phyloP scores from a whole-genome alignment of 1,284 basidiomycete species.

The Rhodotorula sp. region DNA sequence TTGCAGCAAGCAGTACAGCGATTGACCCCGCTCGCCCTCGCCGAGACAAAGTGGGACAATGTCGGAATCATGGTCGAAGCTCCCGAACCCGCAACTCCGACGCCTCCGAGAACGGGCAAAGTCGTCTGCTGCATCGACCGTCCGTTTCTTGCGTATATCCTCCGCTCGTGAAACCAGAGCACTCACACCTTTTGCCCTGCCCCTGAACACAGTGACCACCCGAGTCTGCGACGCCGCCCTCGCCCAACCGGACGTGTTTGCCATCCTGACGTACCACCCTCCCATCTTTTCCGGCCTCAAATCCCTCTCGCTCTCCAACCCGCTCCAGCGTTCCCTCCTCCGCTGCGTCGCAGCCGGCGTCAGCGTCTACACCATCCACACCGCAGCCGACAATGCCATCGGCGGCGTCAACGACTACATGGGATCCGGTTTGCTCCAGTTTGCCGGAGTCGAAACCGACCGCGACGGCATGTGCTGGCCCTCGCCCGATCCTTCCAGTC shows the following conservation, averaged over 20 bases:
- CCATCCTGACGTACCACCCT: slow-evolving; percentile 39
- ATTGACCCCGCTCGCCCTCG: slow-evolving; percentile 33
- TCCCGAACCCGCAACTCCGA: slow-evolving; percentile 2
- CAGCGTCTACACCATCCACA: slow-evolving; percentile 35
- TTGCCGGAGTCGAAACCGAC: neutral
- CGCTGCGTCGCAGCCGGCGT: slow-evolving; percentile 27
- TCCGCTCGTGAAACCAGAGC: neutral
- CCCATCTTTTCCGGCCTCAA: slow-evolving; percentile 42
- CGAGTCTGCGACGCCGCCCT: slow-evolving; percentile 27
- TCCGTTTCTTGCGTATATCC: neutral
- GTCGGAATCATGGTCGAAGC: slow-evolving; percentile 40
- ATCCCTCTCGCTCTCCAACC: slow-evolving; percentile 24
- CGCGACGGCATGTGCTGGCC: slow-evolving; percentile 7
- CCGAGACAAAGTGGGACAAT: slow-evolving; percentile 40
- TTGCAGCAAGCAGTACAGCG: slow-evolving; percentile 19
- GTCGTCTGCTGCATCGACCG: slow-evolving; percentile 38
- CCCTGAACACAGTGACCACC: slow-evolving; percentile 40
- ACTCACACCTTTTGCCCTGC: too few species aligned
- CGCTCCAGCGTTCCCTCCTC: slow-evolving; percentile 30
- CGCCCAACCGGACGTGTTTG: slow-evolving; percentile 16
- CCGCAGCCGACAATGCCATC: slow-evolving; percentile 35
- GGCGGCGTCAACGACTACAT: slow-evolving; percentile 37
- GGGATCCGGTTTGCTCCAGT: slow-evolving; percentile 13
- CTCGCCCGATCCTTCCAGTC: neutral
- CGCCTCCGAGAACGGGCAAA: neutral